Conservation (phyloP, 176 grass and related monocot species). For the Musa troglodytarum region DNA sequence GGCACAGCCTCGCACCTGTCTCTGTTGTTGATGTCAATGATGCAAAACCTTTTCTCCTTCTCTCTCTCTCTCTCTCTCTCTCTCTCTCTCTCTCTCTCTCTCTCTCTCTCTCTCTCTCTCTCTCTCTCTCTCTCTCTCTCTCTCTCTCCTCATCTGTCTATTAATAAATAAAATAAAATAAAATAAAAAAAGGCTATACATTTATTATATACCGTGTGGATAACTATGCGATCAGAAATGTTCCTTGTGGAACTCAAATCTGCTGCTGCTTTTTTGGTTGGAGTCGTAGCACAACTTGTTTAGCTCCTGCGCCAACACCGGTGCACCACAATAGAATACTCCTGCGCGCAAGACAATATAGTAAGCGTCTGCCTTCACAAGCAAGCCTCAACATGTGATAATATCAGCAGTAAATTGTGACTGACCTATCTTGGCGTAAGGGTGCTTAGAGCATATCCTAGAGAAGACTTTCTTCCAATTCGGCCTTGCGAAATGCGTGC, state of each 20-base stretch:
- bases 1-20: not conserved
- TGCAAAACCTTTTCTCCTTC: not conserved
- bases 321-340: constrained; percentile 96
- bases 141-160: too few species aligned
- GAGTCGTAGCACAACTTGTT: constrained; percentile 86
- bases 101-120: not conserved
- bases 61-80: too few species aligned
- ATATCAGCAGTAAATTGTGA: not conserved
- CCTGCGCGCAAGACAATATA: constrained; percentile 27
- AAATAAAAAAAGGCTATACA: not conserved
- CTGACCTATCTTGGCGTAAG: constrained; percentile 85
- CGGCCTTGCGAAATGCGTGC: constrained; percentile 96
- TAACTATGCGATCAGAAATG: constrained; percentile 50
- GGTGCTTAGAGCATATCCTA: constrained; percentile 78
- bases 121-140: too few species aligned
- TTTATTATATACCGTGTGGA: not conserved
- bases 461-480: constrained; percentile 98
- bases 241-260: constrained; percentile 97
- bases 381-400: not conserved
- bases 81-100: too few species aligned
- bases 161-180: too few species aligned
- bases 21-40: too few species aligned
- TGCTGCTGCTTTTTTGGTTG: constrained; percentile 68
- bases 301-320: constrained; percentile 82
- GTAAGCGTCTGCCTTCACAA: too few species aligned